phyloP scores from a whole-genome alignment of 2,329 filamentous ascomycete genomes.

The Metarhizium album region DNA sequence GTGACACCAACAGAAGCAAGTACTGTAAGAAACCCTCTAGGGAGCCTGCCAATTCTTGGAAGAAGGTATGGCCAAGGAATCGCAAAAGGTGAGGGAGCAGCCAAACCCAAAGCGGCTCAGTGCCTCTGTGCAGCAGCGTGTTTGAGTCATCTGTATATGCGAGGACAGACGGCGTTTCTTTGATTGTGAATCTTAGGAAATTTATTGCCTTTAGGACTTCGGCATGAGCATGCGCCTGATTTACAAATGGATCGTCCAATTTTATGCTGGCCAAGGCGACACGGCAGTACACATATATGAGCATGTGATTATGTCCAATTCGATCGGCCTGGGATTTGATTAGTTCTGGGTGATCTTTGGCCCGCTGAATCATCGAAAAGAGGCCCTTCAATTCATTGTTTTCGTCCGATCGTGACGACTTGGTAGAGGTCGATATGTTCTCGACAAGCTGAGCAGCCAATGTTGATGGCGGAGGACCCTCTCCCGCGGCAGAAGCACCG shows the following conservation, averaged over 20 bases:
- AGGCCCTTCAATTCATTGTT: conserved; percentile 67
- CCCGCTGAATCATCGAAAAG: conserved; percentile 42
- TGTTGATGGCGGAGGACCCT: conserved; percentile 57
- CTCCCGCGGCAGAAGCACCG: conserved; percentile 10
- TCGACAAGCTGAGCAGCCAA: conserved; percentile 80
- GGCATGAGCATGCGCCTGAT: conserved; percentile 40
- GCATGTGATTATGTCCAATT: conserved; percentile 67
- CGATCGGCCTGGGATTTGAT: conserved; percentile 56
- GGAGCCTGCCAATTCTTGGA: conserved; percentile 33
- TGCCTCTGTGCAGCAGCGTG: conserved; percentile 39
- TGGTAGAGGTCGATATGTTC: conserved; percentile 58
- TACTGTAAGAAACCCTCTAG: conserved; percentile 44
- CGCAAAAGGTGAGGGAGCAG: conserved; percentile 47
- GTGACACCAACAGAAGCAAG: conserved; percentile 33
- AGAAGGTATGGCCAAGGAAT: conserved; percentile 43
- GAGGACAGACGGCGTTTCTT: conserved; percentile 63
- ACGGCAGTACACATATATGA: conserved; percentile 74
- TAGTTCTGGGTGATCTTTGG: conserved; percentile 38
- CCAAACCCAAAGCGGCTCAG: conserved; percentile 56
- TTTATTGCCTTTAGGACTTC: conserved; percentile 64
- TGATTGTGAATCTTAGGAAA: conserved; percentile 64
- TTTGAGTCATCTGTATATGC: conserved; percentile 30
- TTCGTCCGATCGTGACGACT: conserved; percentile 51
- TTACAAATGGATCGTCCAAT: conserved; percentile 58
- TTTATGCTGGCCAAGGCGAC: conserved; percentile 63